Conservation (phyloP, 2,329 filamentous ascomycete genomes). For the Aureobasidium sp. region DNA sequence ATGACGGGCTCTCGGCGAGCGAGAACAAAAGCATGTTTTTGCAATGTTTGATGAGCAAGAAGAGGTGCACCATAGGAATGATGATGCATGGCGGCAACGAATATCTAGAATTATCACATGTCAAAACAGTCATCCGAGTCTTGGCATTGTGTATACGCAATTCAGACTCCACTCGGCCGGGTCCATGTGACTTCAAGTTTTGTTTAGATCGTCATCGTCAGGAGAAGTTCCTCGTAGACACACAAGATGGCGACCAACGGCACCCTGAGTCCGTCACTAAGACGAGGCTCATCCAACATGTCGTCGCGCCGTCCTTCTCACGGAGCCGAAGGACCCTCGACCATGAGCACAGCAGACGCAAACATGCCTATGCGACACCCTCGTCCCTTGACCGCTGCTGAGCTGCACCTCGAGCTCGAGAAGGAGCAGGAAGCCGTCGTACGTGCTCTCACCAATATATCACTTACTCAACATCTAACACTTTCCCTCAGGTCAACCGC, state of each 20-base stretch:
- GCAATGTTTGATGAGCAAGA: background rate
- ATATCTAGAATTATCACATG: slow-evolving; percentile 7
- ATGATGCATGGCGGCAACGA: background rate
- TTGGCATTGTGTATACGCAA: background rate
- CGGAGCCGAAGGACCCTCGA: background rate
- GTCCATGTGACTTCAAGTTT: background rate
- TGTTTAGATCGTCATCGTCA: background rate
- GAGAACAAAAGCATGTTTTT: slow-evolving; percentile 5
- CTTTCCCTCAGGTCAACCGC: slow-evolving; percentile 68
- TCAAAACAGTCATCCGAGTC: background rate
- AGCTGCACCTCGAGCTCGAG: slow-evolving; percentile 82
- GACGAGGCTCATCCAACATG: slow-evolving; percentile 28
- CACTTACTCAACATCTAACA: background rate
- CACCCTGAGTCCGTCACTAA: background rate
- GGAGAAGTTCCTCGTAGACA: background rate
- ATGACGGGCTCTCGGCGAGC: background rate
- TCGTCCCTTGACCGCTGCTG: slow-evolving; percentile 76
- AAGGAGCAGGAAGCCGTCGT: slow-evolving; percentile 94
- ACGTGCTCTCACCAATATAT: slow-evolving; percentile 29
- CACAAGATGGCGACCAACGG: slow-evolving; percentile 7
- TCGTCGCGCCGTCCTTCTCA: slow-evolving; percentile 43
- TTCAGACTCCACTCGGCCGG: background rate
- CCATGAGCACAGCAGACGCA: slow-evolving; percentile 3
- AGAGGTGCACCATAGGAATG: background rate
- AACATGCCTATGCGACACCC: slow-evolving; percentile 69